Conservation (phyloP, 257 asterid genomes). For the Schizonepeta tenuifolia region DNA sequence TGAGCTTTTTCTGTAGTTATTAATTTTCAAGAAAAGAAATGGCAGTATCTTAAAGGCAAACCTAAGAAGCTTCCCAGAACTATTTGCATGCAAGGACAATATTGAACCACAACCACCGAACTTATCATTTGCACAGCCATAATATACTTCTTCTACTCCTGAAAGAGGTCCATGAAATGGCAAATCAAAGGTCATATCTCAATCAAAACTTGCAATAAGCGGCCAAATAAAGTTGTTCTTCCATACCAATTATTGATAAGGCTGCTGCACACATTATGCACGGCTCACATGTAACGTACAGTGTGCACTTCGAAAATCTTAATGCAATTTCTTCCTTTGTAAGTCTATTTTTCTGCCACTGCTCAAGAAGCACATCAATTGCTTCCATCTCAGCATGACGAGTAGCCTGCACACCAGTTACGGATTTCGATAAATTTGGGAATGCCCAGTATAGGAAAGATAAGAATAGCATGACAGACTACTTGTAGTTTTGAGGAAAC, state of each 20-base stretch:
- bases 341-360: conserved; percentile 63
- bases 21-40: conserved; percentile 15
- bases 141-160: conserved; percentile 74
- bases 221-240: conserved; percentile 15
- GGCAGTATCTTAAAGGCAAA: conserved; percentile 34
- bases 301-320: conserved; percentile 67
- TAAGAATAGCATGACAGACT: not conserved
- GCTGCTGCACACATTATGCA: conserved; percentile 97
- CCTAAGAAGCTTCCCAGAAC: conserved; percentile 49
- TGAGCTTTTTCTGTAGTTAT: conserved; percentile 14
- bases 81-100: conserved; percentile 64
- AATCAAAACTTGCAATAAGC: conserved; percentile 25
- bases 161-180: conserved; percentile 33
- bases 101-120: conserved; percentile 98
- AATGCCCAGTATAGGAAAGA: not conserved
- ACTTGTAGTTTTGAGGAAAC: not conserved
- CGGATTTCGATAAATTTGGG: conserved; percentile 2
- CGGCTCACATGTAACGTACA: conserved; percentile 94
- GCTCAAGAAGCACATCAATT: conserved; percentile 76
- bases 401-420: conserved; percentile 59
- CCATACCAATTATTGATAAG: conserved; percentile 72
- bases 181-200: conserved; percentile 20
- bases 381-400: conserved; percentile 99
- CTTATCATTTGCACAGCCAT: conserved; percentile 91
- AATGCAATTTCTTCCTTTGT: conserved; percentile 56